Base-by-base conservation (phyloP, 805 yeast genomes). In the Jamesozyma spencerorum region DNA sequence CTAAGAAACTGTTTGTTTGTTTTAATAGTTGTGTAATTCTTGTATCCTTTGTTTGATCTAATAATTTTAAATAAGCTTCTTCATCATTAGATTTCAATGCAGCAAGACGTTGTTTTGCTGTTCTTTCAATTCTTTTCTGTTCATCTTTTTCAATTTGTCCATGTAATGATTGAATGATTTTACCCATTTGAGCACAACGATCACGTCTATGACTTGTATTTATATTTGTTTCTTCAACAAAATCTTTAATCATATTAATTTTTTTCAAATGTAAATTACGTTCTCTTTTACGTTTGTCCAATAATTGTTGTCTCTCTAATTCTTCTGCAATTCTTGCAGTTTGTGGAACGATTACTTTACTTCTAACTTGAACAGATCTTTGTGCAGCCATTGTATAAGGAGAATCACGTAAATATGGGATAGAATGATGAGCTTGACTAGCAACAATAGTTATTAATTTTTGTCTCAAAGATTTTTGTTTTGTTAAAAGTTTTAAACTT, bases 31-130 rank as follows among this genome's bases (percentile, higher is more conserved):
- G 94, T 1, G 92, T 83, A 51, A 84, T 80, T 74, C 94, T 77
- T 32, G 85, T 83, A 64, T 84, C 94, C 59, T 84, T 84, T 3
- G 94, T 84, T 62, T 83, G 87, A 58, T 84, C 92, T 59, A 84
- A 71, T 54, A 84, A 72, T 56, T 83, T 83, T 58, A 84, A 73
- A 65, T 84, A 84, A 2, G 92, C 92, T 57, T 84, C 94, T 62
- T 84, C 94, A 66, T 84, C 94, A 58, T 84, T 83, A 14, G 88
- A 84, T 60, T 81, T 82, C 69, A 84, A 74, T 22, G 92, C 92
- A 54, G 81, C 87, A 63, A 84, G 73, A 75, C 94, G 81, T 58
- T 82, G 88, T 55, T 80, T 83, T n/a, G 94, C 94, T 22, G 79
- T 83, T 57, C 75, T 77, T 60, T 84, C 92, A 46, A 81, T 63